Evolutionary conservation across 2,329 filamentous ascomycete species (phyloP), one percentile per base, ranked within the genome.

Genomic region (Fusarium oxysporum): DNA sequence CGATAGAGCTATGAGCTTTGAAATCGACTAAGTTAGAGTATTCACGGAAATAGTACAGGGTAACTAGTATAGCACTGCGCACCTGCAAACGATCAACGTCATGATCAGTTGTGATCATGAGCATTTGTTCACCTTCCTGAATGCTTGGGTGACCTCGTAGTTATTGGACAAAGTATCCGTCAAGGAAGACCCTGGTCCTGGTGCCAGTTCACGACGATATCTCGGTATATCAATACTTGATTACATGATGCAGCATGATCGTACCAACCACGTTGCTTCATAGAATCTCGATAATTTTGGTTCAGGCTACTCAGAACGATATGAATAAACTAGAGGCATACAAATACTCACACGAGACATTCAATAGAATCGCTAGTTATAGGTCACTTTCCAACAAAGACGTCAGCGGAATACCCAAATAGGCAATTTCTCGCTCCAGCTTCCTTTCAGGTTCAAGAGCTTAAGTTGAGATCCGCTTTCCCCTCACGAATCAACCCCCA

Each of bases 401-500:
- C 62, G 62, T 62, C 54, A 67, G 35, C 28, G 43, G 21, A 47
- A 48, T 65, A 9, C 66, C 65, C 30, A 59, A 70, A 54, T 59
- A 69, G 65, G 66, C 19, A 69, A 69, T 58, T 69, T 70, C 65
- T 69, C 65, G 43, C 47, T 43, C 60, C 33, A 69, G 50, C 66
- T 69, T 69, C 65, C 66, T 70, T 43, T 43, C 56, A 51, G 47
- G 68, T 47, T 68, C 30, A 48, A 55, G 47, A 55, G 33, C 37
- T 37, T 37, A 61, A 71, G 54, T n/a, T 35, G 35, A 58, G 61
- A 62, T 73, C 70, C 70, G 71, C 71, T 66, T 72, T 67, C 68
- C 72, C 71, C 72, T 74, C 71, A 74, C 71, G 51, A 61, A 63
- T 65, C 14, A 61, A 53, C 44, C 59, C 55, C 59, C 69, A 73